A percentile compares a stretch with the other conserved stretches of the same genome.
Evolutionary conservation across 805 yeast genomes (phyloP).

Genomic region (Candida nemodendra): DNA sequence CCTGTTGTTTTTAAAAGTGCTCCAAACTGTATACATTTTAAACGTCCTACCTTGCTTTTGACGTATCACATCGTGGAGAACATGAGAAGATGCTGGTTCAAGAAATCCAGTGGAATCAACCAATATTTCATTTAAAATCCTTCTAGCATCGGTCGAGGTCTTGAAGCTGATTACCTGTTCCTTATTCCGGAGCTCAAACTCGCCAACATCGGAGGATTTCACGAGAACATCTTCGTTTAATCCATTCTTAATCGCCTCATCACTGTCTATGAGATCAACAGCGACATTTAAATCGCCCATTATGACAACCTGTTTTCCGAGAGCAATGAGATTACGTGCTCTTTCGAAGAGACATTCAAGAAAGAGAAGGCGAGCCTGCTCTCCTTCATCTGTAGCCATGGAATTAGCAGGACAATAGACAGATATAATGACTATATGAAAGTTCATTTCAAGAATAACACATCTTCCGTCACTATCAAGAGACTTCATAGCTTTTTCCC

Average conservation of each 20-base stretch:
- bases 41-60: slow-evolving; percentile 51
- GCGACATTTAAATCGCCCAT: slow-evolving; percentile 90
- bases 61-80: slow-evolving; percentile 61
- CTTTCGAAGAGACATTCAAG: slow-evolving; percentile 60
- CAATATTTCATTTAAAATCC: slow-evolving; percentile 44
- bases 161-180: slow-evolving; percentile 35
- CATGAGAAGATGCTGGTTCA: slow-evolving; percentile 34
- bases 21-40: slow-evolving; percentile 90
- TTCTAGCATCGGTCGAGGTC: slow-evolving; percentile 40
- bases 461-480: slow-evolving; percentile 87
- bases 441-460: slow-evolving; percentile 68
- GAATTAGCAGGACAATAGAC: slow-evolving; percentile 95
- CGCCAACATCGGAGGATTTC: slow-evolving; percentile 18
- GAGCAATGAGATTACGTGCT: slow-evolving; percentile 47
- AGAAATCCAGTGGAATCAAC: slow-evolving; percentile 29
- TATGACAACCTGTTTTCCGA: slow-evolving; percentile 69
- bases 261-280: slow-evolving; percentile 78
- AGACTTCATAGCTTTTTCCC: slow-evolving; percentile 23
- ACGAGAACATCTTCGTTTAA: slow-evolving; percentile 37
- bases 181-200: slow-evolving; percentile 38
- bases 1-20: slow-evolving; percentile 69
- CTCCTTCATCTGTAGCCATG: slow-evolving; percentile 63
- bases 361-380: slow-evolving; percentile 55
- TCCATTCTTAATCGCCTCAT: slow-evolving; percentile 57
- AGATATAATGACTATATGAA: slow-evolving; percentile 57